phyloP scores from a whole-genome alignment of 2,329 filamentous ascomycete genomes.

The Xylariaceae sp. region DNA sequence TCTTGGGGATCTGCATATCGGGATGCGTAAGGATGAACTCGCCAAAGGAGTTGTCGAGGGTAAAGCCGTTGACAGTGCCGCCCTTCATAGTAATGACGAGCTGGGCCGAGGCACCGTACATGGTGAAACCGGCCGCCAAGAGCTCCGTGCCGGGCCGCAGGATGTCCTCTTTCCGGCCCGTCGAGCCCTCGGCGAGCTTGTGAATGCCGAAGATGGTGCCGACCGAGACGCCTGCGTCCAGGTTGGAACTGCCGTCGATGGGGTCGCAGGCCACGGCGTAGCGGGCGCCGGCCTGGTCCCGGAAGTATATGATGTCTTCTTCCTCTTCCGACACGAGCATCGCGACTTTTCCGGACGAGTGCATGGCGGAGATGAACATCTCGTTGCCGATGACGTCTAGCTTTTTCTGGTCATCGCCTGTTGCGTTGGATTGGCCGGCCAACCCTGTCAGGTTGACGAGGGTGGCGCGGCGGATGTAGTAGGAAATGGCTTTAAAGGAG shows the following conservation, averaged over 20 bases:
- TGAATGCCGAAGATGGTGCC: constrained; percentile 96
- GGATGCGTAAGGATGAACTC: constrained; percentile 99
- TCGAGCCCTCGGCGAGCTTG: constrained; percentile 73
- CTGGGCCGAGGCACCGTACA: constrained; percentile 97
- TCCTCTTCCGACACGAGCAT: constrained; percentile 97
- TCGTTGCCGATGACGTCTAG: constrained; percentile 99
- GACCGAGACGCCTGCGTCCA: constrained; percentile 95
- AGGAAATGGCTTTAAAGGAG: constrained; percentile 98
- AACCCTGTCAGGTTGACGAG: constrained; percentile 94
- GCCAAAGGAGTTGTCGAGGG: constrained; percentile 89
- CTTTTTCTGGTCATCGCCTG: constrained; percentile 98
- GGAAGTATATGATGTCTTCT: constrained; percentile 85
- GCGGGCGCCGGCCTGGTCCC: constrained; percentile 65
- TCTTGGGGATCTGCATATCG: constrained; percentile 79
- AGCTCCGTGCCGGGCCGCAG: constrained; percentile 86
- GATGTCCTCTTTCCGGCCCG: constrained; percentile 76
- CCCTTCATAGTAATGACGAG: constrained; percentile 96
- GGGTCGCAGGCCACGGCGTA: constrained; percentile 97
- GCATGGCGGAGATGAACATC: constrained; percentile 93
- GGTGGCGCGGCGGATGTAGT: constrained; percentile 95
- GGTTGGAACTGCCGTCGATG: constrained; percentile 95
- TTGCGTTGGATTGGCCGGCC: constrained; percentile 89
- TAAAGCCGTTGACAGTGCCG: constrained; percentile 92
- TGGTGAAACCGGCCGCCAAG: constrained; percentile 95
- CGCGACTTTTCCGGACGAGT: constrained; percentile 81